A percentile compares a stretch with the other conserved stretches of the same genome.
phyloP scores from a whole-genome alignment of 2,329 filamentous ascomycete species.

The Curvularia verruculosa region DNA sequence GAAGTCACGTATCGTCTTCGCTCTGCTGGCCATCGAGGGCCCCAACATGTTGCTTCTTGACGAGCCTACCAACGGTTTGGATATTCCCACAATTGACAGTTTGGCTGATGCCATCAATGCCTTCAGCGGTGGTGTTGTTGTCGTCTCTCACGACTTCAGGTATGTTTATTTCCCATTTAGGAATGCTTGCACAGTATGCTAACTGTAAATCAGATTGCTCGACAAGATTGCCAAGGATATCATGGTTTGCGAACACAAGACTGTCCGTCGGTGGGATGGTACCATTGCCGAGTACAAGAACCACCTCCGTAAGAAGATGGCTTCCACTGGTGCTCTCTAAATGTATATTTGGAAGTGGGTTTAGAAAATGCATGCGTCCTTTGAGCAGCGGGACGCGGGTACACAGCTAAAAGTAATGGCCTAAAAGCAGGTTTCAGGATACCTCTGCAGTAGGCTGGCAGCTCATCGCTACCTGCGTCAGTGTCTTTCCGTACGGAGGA shows the following conservation, averaged over 20 bases:
- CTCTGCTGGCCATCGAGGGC: constrained; percentile 88
- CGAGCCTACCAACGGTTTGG: constrained; percentile 98
- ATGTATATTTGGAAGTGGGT: constrained; percentile 18
- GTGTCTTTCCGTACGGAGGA: constrained; percentile 37
- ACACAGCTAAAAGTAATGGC: constrained; percentile 39
- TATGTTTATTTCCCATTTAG: constrained; percentile 55
- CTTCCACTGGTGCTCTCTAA: constrained; percentile 83
- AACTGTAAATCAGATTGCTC: constrained; percentile 71
- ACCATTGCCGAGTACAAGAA: constrained; percentile 96
- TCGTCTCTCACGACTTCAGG: constrained; percentile 99
- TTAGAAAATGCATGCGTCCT: constrained; percentile 36
- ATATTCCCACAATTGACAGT: constrained; percentile 98
- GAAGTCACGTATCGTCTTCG: constrained; percentile 98
- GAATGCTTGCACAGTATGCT: constrained; percentile 30
- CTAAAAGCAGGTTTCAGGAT: constrained; percentile 39
- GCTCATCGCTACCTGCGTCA: constrained; percentile 45
- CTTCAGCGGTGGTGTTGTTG: constrained; percentile 94
- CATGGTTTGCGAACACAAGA: constrained; percentile 98
- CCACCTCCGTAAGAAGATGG: constrained; percentile 99
- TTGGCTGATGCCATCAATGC: constrained; percentile 97
- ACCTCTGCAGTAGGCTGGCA: constrained; percentile 43
- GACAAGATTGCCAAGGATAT: constrained; percentile 99
- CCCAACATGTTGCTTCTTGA: constrained; percentile 98
- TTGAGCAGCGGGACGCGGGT: constrained; percentile 32
- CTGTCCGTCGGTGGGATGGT: constrained; percentile 87